phyloP scores from a whole-genome alignment of 1,284 basidiomycete species.

The Cutaneotrichosporon cavernicola region DNA sequence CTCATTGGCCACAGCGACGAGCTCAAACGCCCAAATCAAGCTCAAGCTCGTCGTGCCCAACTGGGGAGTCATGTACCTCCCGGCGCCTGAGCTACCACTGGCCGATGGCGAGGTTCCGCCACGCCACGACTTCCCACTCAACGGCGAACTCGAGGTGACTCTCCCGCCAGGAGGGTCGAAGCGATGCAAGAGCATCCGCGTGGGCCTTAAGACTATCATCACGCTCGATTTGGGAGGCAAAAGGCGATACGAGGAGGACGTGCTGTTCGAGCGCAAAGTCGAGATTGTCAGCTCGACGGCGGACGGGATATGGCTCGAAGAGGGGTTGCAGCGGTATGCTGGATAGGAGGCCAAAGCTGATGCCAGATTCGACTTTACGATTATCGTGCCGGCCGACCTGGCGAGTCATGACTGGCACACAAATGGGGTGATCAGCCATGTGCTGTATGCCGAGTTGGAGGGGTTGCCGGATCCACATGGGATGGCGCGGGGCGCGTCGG shows the following conservation, averaged over 20 bases:
- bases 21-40: not conserved
- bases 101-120: constrained; percentile 8
- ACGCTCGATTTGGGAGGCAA: constrained; percentile 30
- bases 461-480: constrained; percentile 15
- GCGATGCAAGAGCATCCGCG: constrained; percentile 35
- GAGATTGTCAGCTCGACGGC: constrained; percentile 28
- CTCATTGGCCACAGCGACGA: not conserved
- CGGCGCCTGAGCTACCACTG: constrained; percentile 9
- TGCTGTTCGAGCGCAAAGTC: constrained; percentile 29
- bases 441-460: constrained; percentile 29
- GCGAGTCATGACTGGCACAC: constrained; percentile 32
- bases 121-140: constrained; percentile 13
- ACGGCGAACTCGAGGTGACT: constrained; percentile 20
- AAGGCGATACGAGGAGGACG: constrained; percentile 33
- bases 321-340: constrained; percentile 33
- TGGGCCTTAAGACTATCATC: constrained; percentile 27
- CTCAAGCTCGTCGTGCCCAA: constrained; percentile 13
- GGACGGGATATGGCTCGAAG: constrained; percentile 32
- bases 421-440: constrained; percentile 22
- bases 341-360: not conserved
- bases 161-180: constrained; percentile 2
- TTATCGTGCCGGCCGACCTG: constrained; percentile 30
- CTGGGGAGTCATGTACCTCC: constrained; percentile 20
- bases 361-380: constrained; percentile 31
- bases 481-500: not conserved